These are phyloP conservation scores for Polygonum maritimum DNA, from an alignment of 148 eudicot genomes.

Conservation along the genomic window DNA sequence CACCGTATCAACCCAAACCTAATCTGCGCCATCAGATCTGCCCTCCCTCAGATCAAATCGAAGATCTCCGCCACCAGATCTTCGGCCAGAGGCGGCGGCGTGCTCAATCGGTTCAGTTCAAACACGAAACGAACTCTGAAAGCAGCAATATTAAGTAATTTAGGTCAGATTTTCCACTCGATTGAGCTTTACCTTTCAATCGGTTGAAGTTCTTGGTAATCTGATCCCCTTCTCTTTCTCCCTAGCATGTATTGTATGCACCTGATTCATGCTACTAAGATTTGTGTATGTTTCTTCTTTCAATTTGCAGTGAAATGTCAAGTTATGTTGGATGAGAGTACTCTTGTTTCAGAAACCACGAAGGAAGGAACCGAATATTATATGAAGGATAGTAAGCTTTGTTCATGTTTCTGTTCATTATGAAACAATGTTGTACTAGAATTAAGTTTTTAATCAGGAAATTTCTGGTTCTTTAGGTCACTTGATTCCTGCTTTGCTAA, in stretches of 20 bases:
- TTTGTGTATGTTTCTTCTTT: not conserved
- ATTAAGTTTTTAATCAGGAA: not conserved
- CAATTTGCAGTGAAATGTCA: constrained; percentile 40
- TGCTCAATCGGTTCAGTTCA: too few species aligned
- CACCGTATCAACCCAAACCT: constrained; percentile 34
- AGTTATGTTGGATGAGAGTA: constrained; percentile 31
- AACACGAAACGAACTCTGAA: too few species aligned
- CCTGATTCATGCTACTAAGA: not conserved
- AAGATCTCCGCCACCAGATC: constrained; percentile 1
- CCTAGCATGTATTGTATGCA: not conserved
- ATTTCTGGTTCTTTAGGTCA: constrained; percentile 32
- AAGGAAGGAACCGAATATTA: constrained; percentile 43
- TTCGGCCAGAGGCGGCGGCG: not conserved
- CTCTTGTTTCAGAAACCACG: constrained; percentile 31
- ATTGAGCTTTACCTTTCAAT: too few species aligned
- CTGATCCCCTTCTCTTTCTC: not conserved
- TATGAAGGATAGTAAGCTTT: constrained; percentile 43
- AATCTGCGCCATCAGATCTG: constrained; percentile 22
- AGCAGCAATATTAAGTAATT: too few species aligned
- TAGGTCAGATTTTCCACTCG: too few species aligned
- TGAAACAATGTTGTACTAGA: not conserved
- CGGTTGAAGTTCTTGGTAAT: constrained; percentile 67
- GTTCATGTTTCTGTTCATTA: not conserved
- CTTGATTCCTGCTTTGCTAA: constrained; percentile 42
- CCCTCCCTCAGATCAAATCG: constrained; percentile 24